Base-by-base conservation (phyloP, 805 yeast species). In the Starmerella scarabaei region DNA sequence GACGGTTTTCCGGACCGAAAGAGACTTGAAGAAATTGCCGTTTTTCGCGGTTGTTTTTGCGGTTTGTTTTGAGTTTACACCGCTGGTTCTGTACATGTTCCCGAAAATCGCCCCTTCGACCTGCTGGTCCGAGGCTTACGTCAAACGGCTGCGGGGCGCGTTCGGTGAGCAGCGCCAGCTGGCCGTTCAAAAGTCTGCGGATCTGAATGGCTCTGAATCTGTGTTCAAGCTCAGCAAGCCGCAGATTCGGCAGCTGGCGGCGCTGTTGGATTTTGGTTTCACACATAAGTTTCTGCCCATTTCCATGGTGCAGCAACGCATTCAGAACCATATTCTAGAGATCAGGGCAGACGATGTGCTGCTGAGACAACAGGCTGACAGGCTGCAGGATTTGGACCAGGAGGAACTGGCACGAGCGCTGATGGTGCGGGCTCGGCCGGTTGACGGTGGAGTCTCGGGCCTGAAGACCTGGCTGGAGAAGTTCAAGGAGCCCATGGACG, bases 21-120 rank as follows among this genome's bases (percentile, higher is more conserved):
- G 53, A 2, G 80, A 77, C 51, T 58, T 70, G 35, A 43, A 51
- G 23, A 74, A 72, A 52, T 58, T 77, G 21, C 83, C 83, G 3
- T 21, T 66, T n/a, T 77, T 77, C 60, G 78, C 69, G 1, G 50
- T 71, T 1, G 49, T 75, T 1, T 68, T 74, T 43, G 56, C 68
- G n/a, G 50, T 75, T 1, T 68, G 73, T 44, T 72, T 73, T 53
- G 84, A 77, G 49, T 47, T 63, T 36, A 73, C 80, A 0, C 72
- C 80, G 1, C 35, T 71, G 0, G 44, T 77, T 5, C 67, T 77
- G 43, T 67, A 64, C 40, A 43, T 61, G 1, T 58, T 75, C 35
- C 84, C 85, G 0, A 65, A 65, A 30, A 49, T 77, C 12, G 66
- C 77, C 3, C 85, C 83, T 0, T 68, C 67, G 44, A 77, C 81